Percentiles rank a stretch among this genome's conserved stretches.
Conservation (phyloP, 2,329 filamentous ascomycete genomes). For the Chaetomium olivaceum region DNA sequence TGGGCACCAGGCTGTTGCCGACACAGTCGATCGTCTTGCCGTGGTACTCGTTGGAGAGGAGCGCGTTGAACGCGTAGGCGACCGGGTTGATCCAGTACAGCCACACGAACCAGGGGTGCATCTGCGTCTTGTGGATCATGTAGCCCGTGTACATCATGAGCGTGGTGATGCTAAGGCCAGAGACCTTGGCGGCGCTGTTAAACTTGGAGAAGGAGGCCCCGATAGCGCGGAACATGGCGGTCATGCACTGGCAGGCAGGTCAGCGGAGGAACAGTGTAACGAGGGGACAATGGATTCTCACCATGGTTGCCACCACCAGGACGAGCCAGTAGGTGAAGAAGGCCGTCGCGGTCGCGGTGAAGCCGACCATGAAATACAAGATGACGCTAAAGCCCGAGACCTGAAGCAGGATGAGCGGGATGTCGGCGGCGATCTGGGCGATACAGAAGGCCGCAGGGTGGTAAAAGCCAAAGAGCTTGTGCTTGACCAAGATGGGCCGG, state of each 20-base stretch:
- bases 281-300: slow-evolving; percentile 31
- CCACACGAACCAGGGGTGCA: slow-evolving; percentile 66
- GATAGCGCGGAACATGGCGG: slow-evolving; percentile 57
- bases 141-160: slow-evolving; percentile 65
- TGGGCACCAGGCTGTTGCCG: slow-evolving; percentile 52
- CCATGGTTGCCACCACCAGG: slow-evolving; percentile 53
- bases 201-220: slow-evolving; percentile 59
- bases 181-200: slow-evolving; percentile 60
- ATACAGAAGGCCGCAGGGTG: slow-evolving; percentile 62
- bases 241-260: slow-evolving; percentile 46
- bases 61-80: slow-evolving; percentile 67
- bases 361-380: slow-evolving; percentile 64
- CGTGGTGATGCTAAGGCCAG: slow-evolving; percentile 51
- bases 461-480: slow-evolving; percentile 58
- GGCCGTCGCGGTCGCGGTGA: slow-evolving; percentile 50
- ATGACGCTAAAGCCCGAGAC: slow-evolving; percentile 58
- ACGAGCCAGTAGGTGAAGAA: slow-evolving; percentile 66
- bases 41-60: slow-evolving; percentile 72
- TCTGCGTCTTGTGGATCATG: slow-evolving; percentile 60
- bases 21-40: slow-evolving; percentile 54
- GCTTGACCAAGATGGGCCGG: slow-evolving; percentile 60
- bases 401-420: slow-evolving; percentile 60
- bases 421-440: slow-evolving; percentile 55
- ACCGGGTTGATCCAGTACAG: slow-evolving; percentile 67
- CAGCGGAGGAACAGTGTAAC: slow-evolving; percentile 29